Evolutionary conservation across 768 basidiomycete species (phyloP), one percentile per base, ranked within the genome.

Genomic region (Leucosporidium scottii): DNA sequence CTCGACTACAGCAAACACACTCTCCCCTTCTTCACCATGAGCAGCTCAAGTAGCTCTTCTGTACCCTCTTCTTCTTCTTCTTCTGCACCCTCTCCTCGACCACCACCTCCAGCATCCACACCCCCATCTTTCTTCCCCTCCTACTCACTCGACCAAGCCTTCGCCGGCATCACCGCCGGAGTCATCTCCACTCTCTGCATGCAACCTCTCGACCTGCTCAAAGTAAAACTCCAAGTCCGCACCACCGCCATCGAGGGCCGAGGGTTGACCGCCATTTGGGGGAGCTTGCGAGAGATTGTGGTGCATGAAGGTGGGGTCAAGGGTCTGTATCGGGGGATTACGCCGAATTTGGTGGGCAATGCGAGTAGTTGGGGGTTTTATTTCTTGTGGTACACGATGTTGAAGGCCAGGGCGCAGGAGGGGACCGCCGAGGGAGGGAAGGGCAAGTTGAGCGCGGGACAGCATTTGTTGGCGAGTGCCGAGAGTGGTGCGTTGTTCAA

Each of bases 341-440:
- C 85, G 0, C 85, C 93, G 3, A 99, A 98, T 78, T 83, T 97
- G 67, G 90, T 90, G 0, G 96, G 94, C 18, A 97, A 97, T 72
- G 92, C 93, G 25, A 86, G 88, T 12, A 93, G 91, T 74, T 99
- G 96, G 96, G 96, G 96, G 0, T 79, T 97, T 30, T 99, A 99
- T 79, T 99, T 99, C 80, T 84, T 94, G 70, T 94, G 96, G 96
- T 98, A 97, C 76, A 91, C 94, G 74, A 89, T 89, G 84, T 83
- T 97, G 67, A 97, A 97, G 80, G 87, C 86, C 69, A 84, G 85
- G 83, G 66, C 25, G 67, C 85, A 0, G 85, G 85, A 0, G 87
- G 80, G 54, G 15, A 17, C 3, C 39, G 39, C 39, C 8, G 39
- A 44, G 39, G 39, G 39, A 15, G 82, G 83, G 66, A 81, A 84